A percentile compares a stretch with the other conserved stretches of the same genome.
Evolutionary conservation across 352 stramenopile species (phyloP).

Genomic region (Pythium guiyangense): DNA sequence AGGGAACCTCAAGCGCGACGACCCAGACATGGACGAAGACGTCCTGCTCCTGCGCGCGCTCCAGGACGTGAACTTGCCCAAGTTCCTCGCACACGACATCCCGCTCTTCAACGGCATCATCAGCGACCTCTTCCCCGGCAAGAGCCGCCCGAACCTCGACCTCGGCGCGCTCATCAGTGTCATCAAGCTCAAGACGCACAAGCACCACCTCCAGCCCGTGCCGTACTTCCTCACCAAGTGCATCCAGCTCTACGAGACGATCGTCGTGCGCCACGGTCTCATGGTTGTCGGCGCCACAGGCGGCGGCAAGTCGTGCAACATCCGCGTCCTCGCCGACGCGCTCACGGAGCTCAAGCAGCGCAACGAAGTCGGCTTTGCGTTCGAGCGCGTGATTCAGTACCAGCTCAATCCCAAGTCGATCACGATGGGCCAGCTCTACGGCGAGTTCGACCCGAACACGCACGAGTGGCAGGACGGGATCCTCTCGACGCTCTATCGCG

Average conservation of each 20-base stretch:
- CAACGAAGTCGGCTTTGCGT: slow-evolving; percentile 78
- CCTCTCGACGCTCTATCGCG: slow-evolving; percentile 92
- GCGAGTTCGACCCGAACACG: slow-evolving; percentile 92
- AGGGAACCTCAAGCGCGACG: slow-evolving; percentile 88
- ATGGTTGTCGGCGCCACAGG: slow-evolving; percentile 94
- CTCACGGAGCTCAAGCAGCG: slow-evolving; percentile 83
- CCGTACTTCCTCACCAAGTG: slow-evolving; percentile 93
- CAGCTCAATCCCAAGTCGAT: slow-evolving; percentile 95
- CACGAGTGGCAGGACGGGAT: slow-evolving; percentile 96
- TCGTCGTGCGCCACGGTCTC: slow-evolving; percentile 92
- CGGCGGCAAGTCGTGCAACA: slow-evolving; percentile 88
- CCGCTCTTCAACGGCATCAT: slow-evolving; percentile 95
- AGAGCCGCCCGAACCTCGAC: slow-evolving; percentile 85
- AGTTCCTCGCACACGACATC: slow-evolving; percentile 94
- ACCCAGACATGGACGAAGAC: slow-evolving; percentile 92
- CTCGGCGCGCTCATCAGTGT: slow-evolving; percentile 82
- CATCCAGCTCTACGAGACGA: slow-evolving; percentile 95
- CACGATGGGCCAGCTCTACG: slow-evolving; percentile 94
- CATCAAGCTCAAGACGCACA: slow-evolving; percentile 86
- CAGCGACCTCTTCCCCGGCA: slow-evolving; percentile 93
- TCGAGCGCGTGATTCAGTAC: slow-evolving; percentile 87
- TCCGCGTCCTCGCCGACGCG: slow-evolving; percentile 89
- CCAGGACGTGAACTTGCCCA: slow-evolving; percentile 95
- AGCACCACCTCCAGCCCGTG: slow-evolving; percentile 81
- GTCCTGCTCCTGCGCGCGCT: slow-evolving; percentile 91